Evolutionary conservation across 768 basidiomycete species (phyloP).

Genomic region (Phylloporus rhodoxanthus): DNA sequence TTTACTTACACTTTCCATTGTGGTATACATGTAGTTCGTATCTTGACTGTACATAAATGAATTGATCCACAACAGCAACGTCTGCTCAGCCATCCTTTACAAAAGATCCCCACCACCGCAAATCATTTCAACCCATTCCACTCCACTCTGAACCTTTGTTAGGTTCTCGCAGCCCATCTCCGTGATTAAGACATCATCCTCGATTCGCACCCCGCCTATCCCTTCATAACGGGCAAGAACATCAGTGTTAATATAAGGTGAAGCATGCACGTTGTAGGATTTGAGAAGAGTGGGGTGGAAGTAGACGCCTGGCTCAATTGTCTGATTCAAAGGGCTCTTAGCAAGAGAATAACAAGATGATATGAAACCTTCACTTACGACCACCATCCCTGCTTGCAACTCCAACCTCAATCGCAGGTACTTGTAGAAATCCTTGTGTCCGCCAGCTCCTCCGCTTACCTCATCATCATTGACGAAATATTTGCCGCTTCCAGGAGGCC

Average conservation of each 20-base stretch:
- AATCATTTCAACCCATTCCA: conserved; percentile 75
- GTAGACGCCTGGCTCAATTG: conserved; percentile 87
- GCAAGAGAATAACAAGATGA: background rate
- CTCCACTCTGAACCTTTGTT: conserved; percentile 78
- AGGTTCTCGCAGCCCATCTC: conserved; percentile 72
- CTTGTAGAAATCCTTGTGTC: conserved; percentile 67
- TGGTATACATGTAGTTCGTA: background rate
- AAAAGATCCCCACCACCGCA: conserved; percentile 55
- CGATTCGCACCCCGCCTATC: conserved; percentile 91
- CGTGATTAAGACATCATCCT: conserved; percentile 84
- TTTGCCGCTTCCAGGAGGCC: conserved; percentile 52
- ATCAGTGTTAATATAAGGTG: conserved; percentile 34
- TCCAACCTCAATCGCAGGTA: conserved; percentile 76
- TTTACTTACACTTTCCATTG: background rate
- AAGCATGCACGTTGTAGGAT: conserved; percentile 55
- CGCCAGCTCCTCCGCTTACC: conserved; percentile 52
- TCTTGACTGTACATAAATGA: background rate
- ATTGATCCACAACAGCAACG: background rate
- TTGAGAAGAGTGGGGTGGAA: conserved; percentile 77
- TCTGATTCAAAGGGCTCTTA: conserved; percentile 37
- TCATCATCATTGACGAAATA: conserved; percentile 67
- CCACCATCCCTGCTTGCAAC: conserved; percentile 75
- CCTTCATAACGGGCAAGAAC: conserved; percentile 48
- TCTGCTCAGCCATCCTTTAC: conserved; percentile 11
- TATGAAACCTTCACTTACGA: conserved; percentile 46